Conservation (phyloP, 202 grass and related monocot species). For the Setaria viridis region DNA sequence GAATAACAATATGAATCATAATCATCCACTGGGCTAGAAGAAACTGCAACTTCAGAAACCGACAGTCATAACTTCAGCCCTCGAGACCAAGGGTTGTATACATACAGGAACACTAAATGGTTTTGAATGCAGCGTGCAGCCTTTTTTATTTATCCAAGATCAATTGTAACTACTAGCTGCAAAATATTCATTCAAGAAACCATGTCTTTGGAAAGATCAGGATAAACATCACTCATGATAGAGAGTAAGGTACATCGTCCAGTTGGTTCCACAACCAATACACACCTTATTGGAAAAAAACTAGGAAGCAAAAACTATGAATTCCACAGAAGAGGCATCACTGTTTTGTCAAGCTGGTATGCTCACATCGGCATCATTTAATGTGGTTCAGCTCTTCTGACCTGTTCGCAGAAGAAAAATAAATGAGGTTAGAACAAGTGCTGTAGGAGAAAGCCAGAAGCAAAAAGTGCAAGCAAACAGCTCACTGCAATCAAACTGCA, state of each 20-base stretch:
- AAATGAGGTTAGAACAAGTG: conserved; percentile 27
- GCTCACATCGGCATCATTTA: conserved; percentile 20
- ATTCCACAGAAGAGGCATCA: conserved; percentile 30
- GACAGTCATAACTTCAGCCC: not conserved
- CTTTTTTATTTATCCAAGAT: conserved; percentile 7
- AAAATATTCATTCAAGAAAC: conserved; percentile 18
- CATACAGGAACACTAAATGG: conserved; percentile 1
- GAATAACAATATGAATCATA: conserved; percentile 13
- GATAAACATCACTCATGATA: conserved; percentile 4
- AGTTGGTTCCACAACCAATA: conserved; percentile 48
- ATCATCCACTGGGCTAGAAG: conserved; percentile 14
- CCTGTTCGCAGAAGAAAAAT: conserved; percentile 38
- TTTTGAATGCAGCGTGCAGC: not conserved
- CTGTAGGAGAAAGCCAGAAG: not conserved
- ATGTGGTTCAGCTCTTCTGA: conserved; percentile 51
- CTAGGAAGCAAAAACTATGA: conserved; percentile 46
- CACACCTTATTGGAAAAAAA: conserved; percentile 50
- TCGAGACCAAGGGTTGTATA: not conserved
- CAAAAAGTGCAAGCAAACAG: not conserved
- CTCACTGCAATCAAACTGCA: not conserved
- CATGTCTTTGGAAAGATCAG: too few species aligned
- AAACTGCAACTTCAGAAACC: not conserved
- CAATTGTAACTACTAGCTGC: conserved; percentile 14
- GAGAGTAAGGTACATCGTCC: conserved; percentile 40
- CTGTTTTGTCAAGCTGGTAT: conserved; percentile 40